Conservation (phyloP, 805 yeast species). For the Yarrowia sp. region DNA sequence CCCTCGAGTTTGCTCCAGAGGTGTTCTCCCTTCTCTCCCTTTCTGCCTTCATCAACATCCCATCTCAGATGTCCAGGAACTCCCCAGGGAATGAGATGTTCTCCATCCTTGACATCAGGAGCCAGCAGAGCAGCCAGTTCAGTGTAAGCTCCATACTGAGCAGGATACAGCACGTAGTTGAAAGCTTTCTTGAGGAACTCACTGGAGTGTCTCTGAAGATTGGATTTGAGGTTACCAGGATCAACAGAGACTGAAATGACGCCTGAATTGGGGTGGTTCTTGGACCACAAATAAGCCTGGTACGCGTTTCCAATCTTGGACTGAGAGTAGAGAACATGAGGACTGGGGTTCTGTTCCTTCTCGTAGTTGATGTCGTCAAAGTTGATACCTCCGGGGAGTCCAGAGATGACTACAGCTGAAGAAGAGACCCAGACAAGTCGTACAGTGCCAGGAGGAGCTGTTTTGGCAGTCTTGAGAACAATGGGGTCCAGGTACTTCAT, state of each 20-base stretch:
- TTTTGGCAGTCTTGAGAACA: conserved; percentile 40
- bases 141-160: conserved; percentile 46
- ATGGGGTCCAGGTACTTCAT: conserved; percentile 44
- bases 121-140: conserved; percentile 46
- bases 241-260: conserved; percentile 42
- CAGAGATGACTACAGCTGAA: conserved; percentile 38
- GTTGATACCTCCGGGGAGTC: conserved; percentile 40
- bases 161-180: conserved; percentile 29
- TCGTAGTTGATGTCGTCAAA: conserved; percentile 40
- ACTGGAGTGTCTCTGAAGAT: conserved; percentile 38
- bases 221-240: conserved; percentile 45
- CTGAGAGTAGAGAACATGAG: conserved; percentile 42
- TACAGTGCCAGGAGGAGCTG: conserved; percentile 36
- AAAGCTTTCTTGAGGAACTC: background rate
- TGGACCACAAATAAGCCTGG: conserved; percentile 43
- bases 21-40: conserved; percentile 39
- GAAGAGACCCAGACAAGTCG: conserved; percentile 51
- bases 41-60: conserved; percentile 41
- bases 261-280: conserved; percentile 38
- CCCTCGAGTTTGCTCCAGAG: conserved; percentile 43
- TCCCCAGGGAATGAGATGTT: conserved; percentile 47
- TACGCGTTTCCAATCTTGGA: conserved; percentile 46
- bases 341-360: conserved; percentile 27
- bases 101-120: conserved; percentile 44
- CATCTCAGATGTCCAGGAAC: conserved; percentile 40